Percentiles rank a stretch among this genome's conserved stretches.
Conservation (phyloP, 768 basidiomycete genomes). For the Podaxis carcinomalis region DNA sequence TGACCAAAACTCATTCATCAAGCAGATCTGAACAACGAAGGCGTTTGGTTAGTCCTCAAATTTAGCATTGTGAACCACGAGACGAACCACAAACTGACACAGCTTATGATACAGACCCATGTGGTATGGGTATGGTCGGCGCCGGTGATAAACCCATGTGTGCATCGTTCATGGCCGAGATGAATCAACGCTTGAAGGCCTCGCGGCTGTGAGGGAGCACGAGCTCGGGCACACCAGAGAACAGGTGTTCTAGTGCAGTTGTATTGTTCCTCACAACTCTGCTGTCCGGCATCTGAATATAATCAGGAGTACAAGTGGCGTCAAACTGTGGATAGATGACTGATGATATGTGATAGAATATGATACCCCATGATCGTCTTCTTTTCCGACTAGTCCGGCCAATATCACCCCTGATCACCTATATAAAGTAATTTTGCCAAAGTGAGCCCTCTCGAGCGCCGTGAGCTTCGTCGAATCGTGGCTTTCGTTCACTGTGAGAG, state of each 20-base stretch:
- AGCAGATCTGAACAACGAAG: neutral
- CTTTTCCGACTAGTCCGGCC: neutral
- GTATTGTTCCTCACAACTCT: neutral
- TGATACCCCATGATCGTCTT: neutral
- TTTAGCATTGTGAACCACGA: neutral
- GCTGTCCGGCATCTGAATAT: neutral
- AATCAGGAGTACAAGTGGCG: neutral
- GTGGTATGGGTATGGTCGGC: too few relatives aligned
- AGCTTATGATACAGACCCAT: too few relatives aligned
- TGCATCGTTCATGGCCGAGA: neutral
- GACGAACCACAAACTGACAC: too few relatives aligned
- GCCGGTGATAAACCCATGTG: neutral
- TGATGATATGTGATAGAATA: neutral
- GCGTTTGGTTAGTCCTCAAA: too few relatives aligned
- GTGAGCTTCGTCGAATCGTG: neutral
- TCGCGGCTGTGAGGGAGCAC: neutral
- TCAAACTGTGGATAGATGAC: neutral
- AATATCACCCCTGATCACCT: neutral
- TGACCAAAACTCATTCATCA: neutral
- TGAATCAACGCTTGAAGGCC: neutral
- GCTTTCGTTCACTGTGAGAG: conserved; percentile 5
- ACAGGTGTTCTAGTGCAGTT: neutral
- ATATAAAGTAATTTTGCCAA: neutral
- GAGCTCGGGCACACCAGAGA: neutral
- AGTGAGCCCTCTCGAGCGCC: neutral